Base-by-base conservation (phyloP, 345 rosid genomes). In the Arabis hirsuta region DNA sequence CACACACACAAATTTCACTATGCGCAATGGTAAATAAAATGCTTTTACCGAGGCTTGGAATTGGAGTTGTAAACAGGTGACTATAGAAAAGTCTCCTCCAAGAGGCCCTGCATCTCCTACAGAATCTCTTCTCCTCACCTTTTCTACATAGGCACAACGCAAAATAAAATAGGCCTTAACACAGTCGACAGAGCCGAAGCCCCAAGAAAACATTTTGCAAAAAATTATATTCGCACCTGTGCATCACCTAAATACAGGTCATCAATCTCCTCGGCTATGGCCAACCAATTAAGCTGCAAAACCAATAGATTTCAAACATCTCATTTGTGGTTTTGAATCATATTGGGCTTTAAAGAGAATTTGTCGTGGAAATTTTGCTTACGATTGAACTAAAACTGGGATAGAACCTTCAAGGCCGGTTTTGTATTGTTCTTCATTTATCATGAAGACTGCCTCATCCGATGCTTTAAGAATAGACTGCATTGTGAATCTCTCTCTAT, bases 101-200 rank as follows among this genome's bases (percentile, higher is more conserved):
- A 68, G 80, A 47, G 97, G 96, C 55, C 82, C 89, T 53, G 84
- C 89, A 9, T 80, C 81, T 22, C 82, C 97, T 42, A 82, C 78
- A 9, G 81, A 71, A 62, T 96, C 64, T 75, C 97, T 88, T 73
- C 97, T 86, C 97, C 97, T 89, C 67, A 91, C 88, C 96, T 91
- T 84, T 42, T 19, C 19, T 55, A 42, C 54, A 61, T 36, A 45
- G 12, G 26, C 11, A 44, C 53, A 52, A 13, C 9, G 3, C 24
- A 42, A 32, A 39, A 14, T 1, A 26, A 22, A 63, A 44, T 0
- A 12, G n/a, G 29, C 4, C 11, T 8, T 45, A n/a, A 22, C 55
- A 34, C 29, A 26, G 31, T 39, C 7, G 0, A 55, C 4, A 45
- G 14, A 46, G 24, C 22, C n/a, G 0, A 55, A 54, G n/a, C 1